Base-by-base conservation (phyloP, 176 grass and related monocot species). In the Ampelocalamus luodianensis region DNA sequence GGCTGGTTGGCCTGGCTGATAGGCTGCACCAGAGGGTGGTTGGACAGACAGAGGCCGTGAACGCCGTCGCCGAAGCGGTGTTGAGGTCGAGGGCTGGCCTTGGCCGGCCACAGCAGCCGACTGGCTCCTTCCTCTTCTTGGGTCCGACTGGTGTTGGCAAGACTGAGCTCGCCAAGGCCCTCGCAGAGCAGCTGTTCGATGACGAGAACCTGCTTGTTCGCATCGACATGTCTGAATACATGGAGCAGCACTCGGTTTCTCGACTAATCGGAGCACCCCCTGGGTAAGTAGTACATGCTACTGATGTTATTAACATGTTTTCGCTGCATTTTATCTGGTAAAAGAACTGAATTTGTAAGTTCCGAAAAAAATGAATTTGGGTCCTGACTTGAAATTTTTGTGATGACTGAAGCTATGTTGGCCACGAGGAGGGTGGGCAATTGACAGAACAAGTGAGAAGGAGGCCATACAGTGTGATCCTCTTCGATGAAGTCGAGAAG, bases 401-500 rank as follows among this genome's bases (percentile, higher is more conserved):
- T 51, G 8, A 18, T 26, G 46, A 6, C 51, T 88, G 68, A 12
- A 97, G 94, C 6, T 97, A 98, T n/a, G 86, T 98, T 5, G 96
- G 96, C n/a, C 96, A 98, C 20, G 96, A 98, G 64, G 96, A 98
- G 72, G 96, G 96, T 4, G 96, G 96, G 5, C 96, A 98, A 36
- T 69, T 98, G 68, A 98, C 96, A 0, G 96, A 98, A 37, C 93
- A 95, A 45, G 96, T 98, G 74, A 55, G 96, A 64, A 48, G 93
- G 77, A 15, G 96, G 58, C 96, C 96, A 0, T 98, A 98, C 85
- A 95, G 96, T 62, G 96, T 98, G 20, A 93, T 98, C 79, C 93
- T 98, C 46, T 98, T 98, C 72, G 96, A 98, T 8, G 96, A 98
- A 60, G 96, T 98, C 1, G 96, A 98, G 85, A 98, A 98, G 80